Conservation (phyloP, 805 yeast genomes). For the Scheffersomyces coipomensis region DNA sequence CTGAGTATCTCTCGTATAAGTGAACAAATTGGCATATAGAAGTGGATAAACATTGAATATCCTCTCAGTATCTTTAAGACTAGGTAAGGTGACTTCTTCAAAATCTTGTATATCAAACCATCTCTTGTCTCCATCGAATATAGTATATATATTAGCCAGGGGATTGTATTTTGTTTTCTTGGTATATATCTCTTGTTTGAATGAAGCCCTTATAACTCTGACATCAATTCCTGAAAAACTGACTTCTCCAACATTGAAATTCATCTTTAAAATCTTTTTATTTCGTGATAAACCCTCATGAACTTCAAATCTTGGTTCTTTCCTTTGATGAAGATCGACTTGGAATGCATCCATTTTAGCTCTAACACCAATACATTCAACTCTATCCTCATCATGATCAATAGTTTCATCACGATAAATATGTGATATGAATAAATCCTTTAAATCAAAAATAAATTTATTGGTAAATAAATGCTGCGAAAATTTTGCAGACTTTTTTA, state of each 20-base stretch:
- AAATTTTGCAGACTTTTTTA: constrained; percentile 59
- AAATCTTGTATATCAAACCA: constrained; percentile 69
- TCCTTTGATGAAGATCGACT: constrained; percentile 42
- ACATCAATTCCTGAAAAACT: constrained; percentile 56
- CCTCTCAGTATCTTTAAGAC: constrained; percentile 35
- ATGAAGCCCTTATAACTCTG: constrained; percentile 51
- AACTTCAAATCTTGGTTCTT: constrained; percentile 31
- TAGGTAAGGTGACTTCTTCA: constrained; percentile 51
- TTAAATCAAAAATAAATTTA: constrained; percentile 71
- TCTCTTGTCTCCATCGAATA: constrained; percentile 51
- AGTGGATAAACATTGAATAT: constrained; percentile 57
- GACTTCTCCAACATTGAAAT: constrained; percentile 66
- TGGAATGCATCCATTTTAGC: constrained; percentile 37
- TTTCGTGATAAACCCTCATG: constrained; percentile 47
- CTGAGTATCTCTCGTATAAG: constrained; percentile 62
- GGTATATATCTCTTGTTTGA: constrained; percentile 30
- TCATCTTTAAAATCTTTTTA: constrained; percentile 52
- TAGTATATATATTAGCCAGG: constrained; percentile 16
- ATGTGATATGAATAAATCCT: constrained; percentile 75
- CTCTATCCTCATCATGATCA: constrained; percentile 39
- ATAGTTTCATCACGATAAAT: constrained; percentile 48
- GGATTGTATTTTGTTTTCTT: constrained; percentile 1
- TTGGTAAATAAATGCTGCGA: constrained; percentile 74
- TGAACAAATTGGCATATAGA: constrained; percentile 64
- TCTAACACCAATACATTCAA: constrained; percentile 67